A percentile compares a stretch with the other conserved stretches of the same genome.
phyloP scores from a whole-genome alignment of 257 asterid species.

The Solanum pinnatisectum region DNA sequence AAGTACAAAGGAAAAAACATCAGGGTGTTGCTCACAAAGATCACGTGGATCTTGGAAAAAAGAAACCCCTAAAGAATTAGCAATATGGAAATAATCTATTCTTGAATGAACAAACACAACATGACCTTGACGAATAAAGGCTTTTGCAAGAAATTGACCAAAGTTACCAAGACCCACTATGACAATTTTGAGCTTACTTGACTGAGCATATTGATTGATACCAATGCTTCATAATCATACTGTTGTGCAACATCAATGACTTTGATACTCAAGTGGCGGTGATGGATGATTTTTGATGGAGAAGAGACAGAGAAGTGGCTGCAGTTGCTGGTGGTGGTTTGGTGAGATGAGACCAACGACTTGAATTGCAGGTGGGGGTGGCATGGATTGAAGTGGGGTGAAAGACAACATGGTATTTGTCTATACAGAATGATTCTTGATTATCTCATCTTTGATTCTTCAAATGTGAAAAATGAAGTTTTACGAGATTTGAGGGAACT shows the following conservation, averaged over 20 bases:
- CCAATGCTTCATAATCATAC: constrained; percentile 11
- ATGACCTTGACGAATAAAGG: constrained; percentile 58
- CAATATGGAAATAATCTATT: constrained; percentile 18
- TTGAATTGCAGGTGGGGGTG: constrained; percentile 7
- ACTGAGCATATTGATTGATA: constrained; percentile 27
- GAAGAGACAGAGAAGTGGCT: too few species aligned
- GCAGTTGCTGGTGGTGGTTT: neutral
- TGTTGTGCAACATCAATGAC: constrained; percentile 28
- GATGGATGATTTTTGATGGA: neutral
- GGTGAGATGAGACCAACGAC: neutral
- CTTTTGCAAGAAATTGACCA: constrained; percentile 60
- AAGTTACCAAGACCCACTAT: constrained; percentile 63
- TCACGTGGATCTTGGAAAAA: constrained; percentile 53
- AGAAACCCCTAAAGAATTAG: constrained; percentile 40
- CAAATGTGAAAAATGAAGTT: neutral
- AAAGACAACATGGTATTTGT: constrained; percentile 23
- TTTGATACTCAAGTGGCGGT: constrained; percentile 21
- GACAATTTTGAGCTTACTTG: constrained; percentile 48
- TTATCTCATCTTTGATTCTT: neutral
- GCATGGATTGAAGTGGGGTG: constrained; percentile 20
- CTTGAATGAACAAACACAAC: constrained; percentile 47
- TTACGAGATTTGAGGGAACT: neutral
- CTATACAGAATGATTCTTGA: neutral
- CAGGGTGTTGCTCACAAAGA: constrained; percentile 68
- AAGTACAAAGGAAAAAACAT: constrained; percentile 51